Conservation (phyloP, 2,329 filamentous ascomycete genomes). For the Cercospora sojina region DNA sequence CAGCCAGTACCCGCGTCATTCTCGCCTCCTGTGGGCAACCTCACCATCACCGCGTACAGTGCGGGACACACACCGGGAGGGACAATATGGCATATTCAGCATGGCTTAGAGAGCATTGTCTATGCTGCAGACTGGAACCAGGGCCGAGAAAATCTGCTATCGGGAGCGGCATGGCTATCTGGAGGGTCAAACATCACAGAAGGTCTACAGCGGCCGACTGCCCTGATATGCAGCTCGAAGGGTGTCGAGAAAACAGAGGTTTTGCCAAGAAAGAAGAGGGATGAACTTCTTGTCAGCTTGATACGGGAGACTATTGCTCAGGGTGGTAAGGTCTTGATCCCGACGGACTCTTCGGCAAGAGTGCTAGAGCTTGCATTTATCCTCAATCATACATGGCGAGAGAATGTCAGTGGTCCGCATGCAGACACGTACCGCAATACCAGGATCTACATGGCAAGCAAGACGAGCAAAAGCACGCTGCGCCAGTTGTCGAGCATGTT, state of each 20-base stretch:
- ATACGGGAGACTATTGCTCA: slow-evolving; percentile 74
- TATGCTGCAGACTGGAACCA: slow-evolving; percentile 99
- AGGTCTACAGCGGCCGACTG: slow-evolving; percentile 87
- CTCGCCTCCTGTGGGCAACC: slow-evolving; percentile 81
- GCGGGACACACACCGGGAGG: slow-evolving; percentile 93
- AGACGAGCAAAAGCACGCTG: slow-evolving; percentile 84
- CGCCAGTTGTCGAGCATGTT: slow-evolving; percentile 91
- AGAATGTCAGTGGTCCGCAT: slow-evolving; percentile 39
- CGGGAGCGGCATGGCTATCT: slow-evolving; percentile 90
- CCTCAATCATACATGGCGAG: slow-evolving; percentile 86
- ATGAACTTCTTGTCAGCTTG: slow-evolving; percentile 80
- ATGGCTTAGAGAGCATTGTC: slow-evolving; percentile 93
- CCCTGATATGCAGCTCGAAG: slow-evolving; percentile 85
- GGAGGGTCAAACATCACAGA: slow-evolving; percentile 90
- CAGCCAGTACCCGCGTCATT: slow-evolving; percentile 84
- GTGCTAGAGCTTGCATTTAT: slow-evolving; percentile 90
- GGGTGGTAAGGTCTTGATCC: slow-evolving; percentile 88
- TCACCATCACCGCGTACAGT: slow-evolving; percentile 95
- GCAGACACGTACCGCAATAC: slow-evolving; percentile 52
- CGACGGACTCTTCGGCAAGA: slow-evolving; percentile 91
- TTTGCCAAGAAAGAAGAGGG: slow-evolving; percentile 71
- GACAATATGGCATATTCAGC: slow-evolving; percentile 98
- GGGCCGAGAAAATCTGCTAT: slow-evolving; percentile 89
- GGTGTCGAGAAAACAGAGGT: slow-evolving; percentile 68
- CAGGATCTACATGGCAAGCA: slow-evolving; percentile 77